Percentiles rank a stretch among this genome's conserved stretches.
phyloP scores from a whole-genome alignment of 2,329 filamentous ascomycete species.

The Hypoxylon sp. region DNA sequence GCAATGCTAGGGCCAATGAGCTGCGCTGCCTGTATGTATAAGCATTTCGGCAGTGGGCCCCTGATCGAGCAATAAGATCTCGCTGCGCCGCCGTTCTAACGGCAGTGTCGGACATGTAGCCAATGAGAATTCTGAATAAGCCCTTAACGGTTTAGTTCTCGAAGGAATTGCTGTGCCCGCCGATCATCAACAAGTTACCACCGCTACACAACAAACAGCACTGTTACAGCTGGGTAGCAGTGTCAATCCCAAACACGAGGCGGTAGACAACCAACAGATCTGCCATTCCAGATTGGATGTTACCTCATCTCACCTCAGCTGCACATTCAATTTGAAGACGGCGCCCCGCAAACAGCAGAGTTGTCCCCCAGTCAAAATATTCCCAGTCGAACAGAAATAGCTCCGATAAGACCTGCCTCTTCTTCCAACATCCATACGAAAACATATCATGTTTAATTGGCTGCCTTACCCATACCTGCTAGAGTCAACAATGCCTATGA shows the following conservation, averaged over 20 bases:
- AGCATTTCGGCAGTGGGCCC: constrained; percentile 25
- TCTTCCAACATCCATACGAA: neutral
- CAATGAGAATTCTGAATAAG: neutral
- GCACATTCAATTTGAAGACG: neutral
- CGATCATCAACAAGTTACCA: constrained; percentile 13
- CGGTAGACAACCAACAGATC: constrained; percentile 14
- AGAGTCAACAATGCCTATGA: neutral
- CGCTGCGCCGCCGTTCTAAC: neutral
- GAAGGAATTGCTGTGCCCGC: constrained; percentile 14
- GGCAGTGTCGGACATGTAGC: constrained; percentile 7
- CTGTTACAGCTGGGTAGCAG: constrained; percentile 5
- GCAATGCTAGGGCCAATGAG: constrained; percentile 8
- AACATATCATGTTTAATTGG: constrained; percentile 11
- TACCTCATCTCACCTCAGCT: constrained; percentile 24
- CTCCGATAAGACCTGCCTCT: constrained; percentile 14
- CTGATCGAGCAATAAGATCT: constrained; percentile 18
- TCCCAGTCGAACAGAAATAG: constrained; percentile 16
- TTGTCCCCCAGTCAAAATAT: neutral
- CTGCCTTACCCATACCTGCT: constrained; percentile 10
- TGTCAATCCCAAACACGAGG: constrained; percentile 24
- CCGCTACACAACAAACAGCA: constrained; percentile 1
- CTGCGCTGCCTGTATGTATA: constrained; percentile 6
- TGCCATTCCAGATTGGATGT: constrained; percentile 17
- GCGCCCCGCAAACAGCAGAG: constrained; percentile 12
- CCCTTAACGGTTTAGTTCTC: neutral